phyloP scores from a whole-genome alignment of 2,329 filamentous ascomycete species.

The Aaosphaeria pasadenensis region DNA sequence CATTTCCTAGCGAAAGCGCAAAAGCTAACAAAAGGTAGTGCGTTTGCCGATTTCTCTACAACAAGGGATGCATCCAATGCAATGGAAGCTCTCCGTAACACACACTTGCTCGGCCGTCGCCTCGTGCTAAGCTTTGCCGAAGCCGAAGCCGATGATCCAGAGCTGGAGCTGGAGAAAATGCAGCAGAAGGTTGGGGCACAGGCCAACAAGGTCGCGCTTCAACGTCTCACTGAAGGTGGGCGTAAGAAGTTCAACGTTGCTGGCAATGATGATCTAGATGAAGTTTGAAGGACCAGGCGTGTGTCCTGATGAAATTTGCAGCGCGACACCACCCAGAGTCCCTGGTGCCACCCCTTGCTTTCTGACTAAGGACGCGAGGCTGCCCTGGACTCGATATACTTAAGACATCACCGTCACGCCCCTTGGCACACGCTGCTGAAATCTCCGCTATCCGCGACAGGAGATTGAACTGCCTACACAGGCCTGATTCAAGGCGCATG shows the following conservation, averaged over 20 bases:
- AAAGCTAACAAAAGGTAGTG: constrained; percentile 34
- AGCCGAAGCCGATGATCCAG: constrained; percentile 83
- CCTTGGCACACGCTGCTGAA: constrained; percentile 26
- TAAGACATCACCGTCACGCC: constrained; percentile 27
- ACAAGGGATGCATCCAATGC: constrained; percentile 87
- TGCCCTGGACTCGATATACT: constrained; percentile 22
- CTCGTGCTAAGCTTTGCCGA: constrained; percentile 90
- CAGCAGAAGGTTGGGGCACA: constrained; percentile 92
- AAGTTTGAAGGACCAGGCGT: constrained; percentile 30
- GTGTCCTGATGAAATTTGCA: constrained; percentile 24
- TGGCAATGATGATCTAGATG: constrained; percentile 57
- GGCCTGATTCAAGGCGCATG: constrained; percentile 32
- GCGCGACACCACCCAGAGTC: constrained; percentile 27
- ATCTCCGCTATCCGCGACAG: constrained; percentile 30
- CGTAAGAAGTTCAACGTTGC: constrained; percentile 87
- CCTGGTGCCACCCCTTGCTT: constrained; percentile 33
- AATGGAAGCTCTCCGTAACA: constrained; percentile 85
- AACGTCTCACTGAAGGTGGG: constrained; percentile 79
- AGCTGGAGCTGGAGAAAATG: constrained; percentile 96
- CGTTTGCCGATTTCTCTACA: constrained; percentile 94
- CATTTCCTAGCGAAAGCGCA: too few species aligned
- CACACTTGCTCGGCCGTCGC: constrained; percentile 85
- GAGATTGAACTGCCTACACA: constrained; percentile 19
- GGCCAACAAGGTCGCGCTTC: constrained; percentile 84
- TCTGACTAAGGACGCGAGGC: constrained; percentile 26